phyloP scores from a whole-genome alignment of 805 yeast species.

The Ogataea pignaliae region DNA sequence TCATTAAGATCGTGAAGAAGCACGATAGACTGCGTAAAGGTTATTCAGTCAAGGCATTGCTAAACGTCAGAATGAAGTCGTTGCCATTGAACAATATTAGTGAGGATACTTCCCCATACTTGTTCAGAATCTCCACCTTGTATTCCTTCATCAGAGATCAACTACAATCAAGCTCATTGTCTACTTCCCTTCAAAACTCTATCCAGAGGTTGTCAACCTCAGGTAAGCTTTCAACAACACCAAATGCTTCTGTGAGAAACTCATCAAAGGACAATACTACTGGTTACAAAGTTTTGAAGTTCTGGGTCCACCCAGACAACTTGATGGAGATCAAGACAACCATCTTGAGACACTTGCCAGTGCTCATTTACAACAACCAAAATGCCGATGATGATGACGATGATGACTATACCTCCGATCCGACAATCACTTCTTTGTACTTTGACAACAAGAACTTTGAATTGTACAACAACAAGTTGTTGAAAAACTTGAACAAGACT shows the following conservation, averaged over 20 bases:
- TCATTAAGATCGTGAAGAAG: conserved; percentile 89
- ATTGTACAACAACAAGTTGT: conserved; percentile 77
- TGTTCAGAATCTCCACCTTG: conserved; percentile 75
- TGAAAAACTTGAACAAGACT: conserved; percentile 53
- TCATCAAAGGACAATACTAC: conserved; percentile 10
- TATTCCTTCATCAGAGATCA: conserved; percentile 81
- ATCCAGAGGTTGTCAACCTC: conserved; percentile 44
- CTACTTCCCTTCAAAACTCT: conserved; percentile 39
- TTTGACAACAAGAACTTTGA: conserved; percentile 83
- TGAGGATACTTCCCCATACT: conserved; percentile 90
- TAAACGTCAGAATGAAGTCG: conserved; percentile 81
- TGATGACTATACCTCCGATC: conserved; percentile 60
- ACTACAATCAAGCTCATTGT: conserved; percentile 34
- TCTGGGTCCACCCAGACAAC: conserved; percentile 97
- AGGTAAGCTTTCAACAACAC: conserved; percentile 31
- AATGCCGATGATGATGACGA: conserved; percentile 37
- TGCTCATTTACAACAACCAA: conserved; percentile 64
- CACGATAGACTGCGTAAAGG: conserved; percentile 88
- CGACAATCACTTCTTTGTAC: conserved; percentile 79
- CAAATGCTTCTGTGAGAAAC: conserved; percentile 21
- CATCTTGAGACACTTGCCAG: conserved; percentile 89
- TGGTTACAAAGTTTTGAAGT: conserved; percentile 63
- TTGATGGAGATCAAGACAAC: conserved; percentile 97
- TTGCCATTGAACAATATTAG: conserved; percentile 76
- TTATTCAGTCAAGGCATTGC: conserved; percentile 84